phyloP scores from a whole-genome alignment of 169 alveolate species.

The Eimeria falciformis region DNA sequence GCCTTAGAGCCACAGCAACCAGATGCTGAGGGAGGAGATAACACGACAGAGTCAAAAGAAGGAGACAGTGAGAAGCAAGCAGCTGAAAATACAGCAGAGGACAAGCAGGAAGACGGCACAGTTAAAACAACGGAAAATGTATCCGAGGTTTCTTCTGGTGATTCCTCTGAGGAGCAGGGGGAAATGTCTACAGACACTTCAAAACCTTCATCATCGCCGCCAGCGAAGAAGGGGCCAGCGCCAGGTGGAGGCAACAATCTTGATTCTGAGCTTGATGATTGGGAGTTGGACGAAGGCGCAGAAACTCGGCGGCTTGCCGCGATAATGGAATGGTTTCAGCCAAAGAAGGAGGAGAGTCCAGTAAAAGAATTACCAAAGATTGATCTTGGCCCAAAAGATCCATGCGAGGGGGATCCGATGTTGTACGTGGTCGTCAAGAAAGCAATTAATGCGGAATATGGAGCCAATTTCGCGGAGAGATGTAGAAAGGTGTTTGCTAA shows the following conservation, averaged over 20 bases:
- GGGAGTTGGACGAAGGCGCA: neutral
- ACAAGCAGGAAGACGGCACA: neutral
- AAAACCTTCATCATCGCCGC: neutral
- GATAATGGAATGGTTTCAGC: slow-evolving; percentile 40
- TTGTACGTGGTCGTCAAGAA: slow-evolving; percentile 17
- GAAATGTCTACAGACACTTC: neutral
- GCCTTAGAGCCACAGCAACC: neutral
- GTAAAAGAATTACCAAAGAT: slow-evolving; percentile 1
- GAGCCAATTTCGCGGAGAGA: neutral
- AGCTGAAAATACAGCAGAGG: neutral
- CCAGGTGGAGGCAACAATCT: neutral
- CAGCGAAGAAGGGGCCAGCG: neutral
- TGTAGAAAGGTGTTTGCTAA: slow-evolving; percentile 43
- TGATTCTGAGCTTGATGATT: neutral
- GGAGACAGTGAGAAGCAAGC: neutral
- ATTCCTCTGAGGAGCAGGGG: neutral
- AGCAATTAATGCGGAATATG: neutral
- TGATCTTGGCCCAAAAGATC: slow-evolving; percentile 55
- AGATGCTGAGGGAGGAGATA: neutral
- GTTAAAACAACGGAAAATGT: too few relatives aligned
- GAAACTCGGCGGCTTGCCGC: neutral
- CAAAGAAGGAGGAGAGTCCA: slow-evolving; percentile 45
- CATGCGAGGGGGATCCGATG: slow-evolving; percentile 58
- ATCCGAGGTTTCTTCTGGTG: neutral
- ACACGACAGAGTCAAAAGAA: neutral